Conservation (phyloP, 2,329 filamentous ascomycete species). For the Talaromyces sp. region DNA sequence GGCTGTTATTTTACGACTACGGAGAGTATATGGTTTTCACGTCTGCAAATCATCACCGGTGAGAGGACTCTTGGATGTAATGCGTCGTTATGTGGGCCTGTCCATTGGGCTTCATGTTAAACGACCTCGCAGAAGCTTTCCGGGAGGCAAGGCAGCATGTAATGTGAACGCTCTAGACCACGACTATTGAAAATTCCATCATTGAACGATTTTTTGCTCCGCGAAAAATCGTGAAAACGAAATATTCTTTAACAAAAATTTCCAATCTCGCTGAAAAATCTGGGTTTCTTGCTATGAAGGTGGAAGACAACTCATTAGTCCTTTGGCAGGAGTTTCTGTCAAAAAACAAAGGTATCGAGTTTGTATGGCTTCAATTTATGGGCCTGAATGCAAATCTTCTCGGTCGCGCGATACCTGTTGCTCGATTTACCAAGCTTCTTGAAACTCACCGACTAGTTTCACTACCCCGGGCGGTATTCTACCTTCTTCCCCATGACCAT, state of each 20-base stretch:
- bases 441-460: not conserved
- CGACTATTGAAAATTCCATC: not conserved
- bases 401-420: conserved; percentile 5
- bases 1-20: not conserved
- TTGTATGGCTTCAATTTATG: conserved; percentile 5
- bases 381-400: conserved; percentile 5
- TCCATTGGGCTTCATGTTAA: not conserved
- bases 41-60: not conserved
- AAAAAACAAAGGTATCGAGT: not conserved
- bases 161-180: not conserved
- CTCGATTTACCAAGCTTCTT: conserved; percentile 1
- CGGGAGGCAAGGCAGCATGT: not conserved
- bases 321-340: not conserved
- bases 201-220: not conserved
- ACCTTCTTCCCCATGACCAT: conserved; percentile 7
- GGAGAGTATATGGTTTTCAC: not conserved
- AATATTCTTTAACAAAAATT: not conserved
- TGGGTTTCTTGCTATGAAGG: not conserved
- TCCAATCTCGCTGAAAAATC: not conserved
- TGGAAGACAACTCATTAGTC: not conserved
- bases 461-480: not conserved
- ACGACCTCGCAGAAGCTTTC: not conserved
- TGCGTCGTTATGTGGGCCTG: not conserved
- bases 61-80: not conserved
- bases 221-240: not conserved